phyloP scores from a whole-genome alignment of 1,139 yeast species.

The Diutina catenulata region DNA sequence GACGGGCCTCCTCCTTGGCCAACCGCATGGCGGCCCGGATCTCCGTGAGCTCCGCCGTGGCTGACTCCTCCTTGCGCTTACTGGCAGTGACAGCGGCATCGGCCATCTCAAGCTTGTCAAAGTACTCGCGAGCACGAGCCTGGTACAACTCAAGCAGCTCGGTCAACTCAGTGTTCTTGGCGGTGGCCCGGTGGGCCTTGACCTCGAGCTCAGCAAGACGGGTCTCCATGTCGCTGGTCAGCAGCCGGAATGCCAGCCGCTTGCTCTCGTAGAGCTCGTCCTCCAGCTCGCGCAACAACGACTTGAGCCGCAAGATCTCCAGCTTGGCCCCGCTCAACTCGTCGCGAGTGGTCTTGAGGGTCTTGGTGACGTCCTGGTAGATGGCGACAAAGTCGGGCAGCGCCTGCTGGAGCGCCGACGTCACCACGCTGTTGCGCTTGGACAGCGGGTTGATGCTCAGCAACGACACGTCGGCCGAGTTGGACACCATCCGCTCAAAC shows the following conservation, averaged over 20 bases:
- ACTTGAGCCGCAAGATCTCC: conserved; percentile 41
- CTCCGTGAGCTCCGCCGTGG: conserved; percentile 46
- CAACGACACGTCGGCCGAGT: neutral
- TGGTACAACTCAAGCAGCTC: conserved; percentile 34
- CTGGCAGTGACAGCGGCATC: conserved; percentile 63
- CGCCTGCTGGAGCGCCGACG: conserved; percentile 16
- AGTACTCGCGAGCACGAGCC: conserved; percentile 65
- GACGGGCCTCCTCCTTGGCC: conserved; percentile 46
- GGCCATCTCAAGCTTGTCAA: conserved; percentile 63
- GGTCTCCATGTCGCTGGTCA: conserved; percentile 29
- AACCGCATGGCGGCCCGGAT: conserved; percentile 39
- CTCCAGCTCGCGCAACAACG: conserved; percentile 34
- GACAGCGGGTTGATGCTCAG: conserved; percentile 9
- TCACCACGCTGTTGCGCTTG: conserved; percentile 22
- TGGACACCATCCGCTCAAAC: neutral
- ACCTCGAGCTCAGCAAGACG: conserved; percentile 33
- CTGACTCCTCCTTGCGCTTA: conserved; percentile 46
- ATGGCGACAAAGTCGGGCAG: conserved; percentile 39
- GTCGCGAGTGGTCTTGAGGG: conserved; percentile 37
- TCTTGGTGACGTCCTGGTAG: conserved; percentile 44
- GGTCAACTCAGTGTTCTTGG: conserved; percentile 39
- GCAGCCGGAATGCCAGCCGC: conserved; percentile 21
- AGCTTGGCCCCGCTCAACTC: conserved; percentile 39
- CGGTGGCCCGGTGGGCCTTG: conserved; percentile 38
- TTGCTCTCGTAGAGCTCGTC: conserved; percentile 34